phyloP scores from a whole-genome alignment of 495 filamentous ascomycete species.

The Penicillium subrubescens region DNA sequence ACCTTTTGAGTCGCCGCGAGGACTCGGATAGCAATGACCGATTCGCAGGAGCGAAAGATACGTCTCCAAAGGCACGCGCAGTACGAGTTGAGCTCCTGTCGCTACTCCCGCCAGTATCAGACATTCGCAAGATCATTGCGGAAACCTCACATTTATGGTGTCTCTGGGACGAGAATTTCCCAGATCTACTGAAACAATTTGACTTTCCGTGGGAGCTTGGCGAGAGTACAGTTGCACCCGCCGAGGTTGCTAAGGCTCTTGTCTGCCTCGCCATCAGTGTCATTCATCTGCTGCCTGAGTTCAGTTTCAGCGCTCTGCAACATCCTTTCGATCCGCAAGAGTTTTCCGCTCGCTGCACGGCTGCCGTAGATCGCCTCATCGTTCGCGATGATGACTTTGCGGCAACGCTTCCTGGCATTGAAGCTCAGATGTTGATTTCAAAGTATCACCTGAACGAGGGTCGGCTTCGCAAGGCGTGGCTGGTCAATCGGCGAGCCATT shows the following conservation, averaged over 20 bases:
- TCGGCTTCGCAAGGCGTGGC: conserved; percentile 55
- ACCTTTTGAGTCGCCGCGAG: conserved; percentile 38
- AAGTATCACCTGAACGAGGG: conserved; percentile 53
- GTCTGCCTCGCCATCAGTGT: conserved; percentile 39
- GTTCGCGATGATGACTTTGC: conserved; percentile 51
- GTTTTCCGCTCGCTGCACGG: conserved; percentile 37
- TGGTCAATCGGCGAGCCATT: conserved; percentile 47
- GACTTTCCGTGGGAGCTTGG: background rate
- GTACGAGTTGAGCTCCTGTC: conserved; percentile 30
- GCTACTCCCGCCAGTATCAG: conserved; percentile 36
- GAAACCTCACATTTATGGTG: conserved; percentile 30
- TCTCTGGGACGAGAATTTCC: conserved; percentile 34
- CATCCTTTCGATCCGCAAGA: conserved; percentile 28
- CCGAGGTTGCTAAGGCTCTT: conserved; percentile 39
- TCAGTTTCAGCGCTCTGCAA: conserved; percentile 26
- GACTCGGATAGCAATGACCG: conserved; percentile 29
- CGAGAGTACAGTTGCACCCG: conserved; percentile 26
- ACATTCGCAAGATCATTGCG: conserved; percentile 33
- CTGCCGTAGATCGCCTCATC: conserved; percentile 43
- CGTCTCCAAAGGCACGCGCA: conserved; percentile 33
- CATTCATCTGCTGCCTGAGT: conserved; percentile 33
- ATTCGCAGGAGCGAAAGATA: conserved; percentile 26
- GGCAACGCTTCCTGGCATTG: conserved; percentile 52
- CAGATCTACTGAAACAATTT: conserved; percentile 22
- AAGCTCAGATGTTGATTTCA: conserved; percentile 47